These are phyloP conservation scores for Penicillium cataractarum DNA, from an alignment of 495 filamentous ascomycete genomes.

Conservation along the genomic window DNA sequence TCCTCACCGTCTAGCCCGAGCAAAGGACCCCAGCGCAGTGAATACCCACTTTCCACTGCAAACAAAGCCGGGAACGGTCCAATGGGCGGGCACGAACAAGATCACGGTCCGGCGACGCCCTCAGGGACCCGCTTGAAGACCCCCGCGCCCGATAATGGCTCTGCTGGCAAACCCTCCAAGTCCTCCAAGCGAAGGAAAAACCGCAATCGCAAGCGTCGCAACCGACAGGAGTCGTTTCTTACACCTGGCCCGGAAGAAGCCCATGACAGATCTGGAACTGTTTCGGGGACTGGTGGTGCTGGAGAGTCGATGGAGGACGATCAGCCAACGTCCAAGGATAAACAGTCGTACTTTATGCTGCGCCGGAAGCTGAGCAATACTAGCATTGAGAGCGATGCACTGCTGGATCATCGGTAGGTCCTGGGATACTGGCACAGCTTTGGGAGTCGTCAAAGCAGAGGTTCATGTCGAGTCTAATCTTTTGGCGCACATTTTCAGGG, in stretches of 20 bases:
- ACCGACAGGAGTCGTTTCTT: constrained; percentile 47
- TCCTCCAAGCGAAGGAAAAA: constrained; percentile 44
- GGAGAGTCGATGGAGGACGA: constrained; percentile 35
- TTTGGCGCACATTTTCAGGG: constrained; percentile 44
- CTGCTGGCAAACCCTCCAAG: constrained; percentile 30
- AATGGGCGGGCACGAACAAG: constrained; percentile 26
- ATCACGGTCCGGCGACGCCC: constrained; percentile 18
- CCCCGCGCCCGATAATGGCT: constrained; percentile 30
- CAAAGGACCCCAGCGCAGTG: constrained; percentile 18
- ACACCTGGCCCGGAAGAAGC: constrained; percentile 30
- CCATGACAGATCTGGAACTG: constrained; percentile 25
- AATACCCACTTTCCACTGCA: constrained; percentile 29
- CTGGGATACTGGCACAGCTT: background rate
- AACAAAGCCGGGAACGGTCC: constrained; percentile 26
- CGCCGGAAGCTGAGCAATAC: constrained; percentile 69
- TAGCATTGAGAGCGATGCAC: constrained; percentile 78
- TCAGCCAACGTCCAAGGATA: constrained; percentile 32
- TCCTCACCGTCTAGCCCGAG: constrained; percentile 23
- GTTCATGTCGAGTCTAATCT: background rate
- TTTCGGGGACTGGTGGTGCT: constrained; percentile 29
- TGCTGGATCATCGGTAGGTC: constrained; percentile 77
- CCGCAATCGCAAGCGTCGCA: constrained; percentile 45
- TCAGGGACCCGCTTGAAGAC: constrained; percentile 29
- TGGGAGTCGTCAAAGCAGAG: background rate
- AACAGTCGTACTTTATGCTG: constrained; percentile 61